Conservation (phyloP, 2,329 filamentous ascomycete species). For the Taxawa tesnikishii region DNA sequence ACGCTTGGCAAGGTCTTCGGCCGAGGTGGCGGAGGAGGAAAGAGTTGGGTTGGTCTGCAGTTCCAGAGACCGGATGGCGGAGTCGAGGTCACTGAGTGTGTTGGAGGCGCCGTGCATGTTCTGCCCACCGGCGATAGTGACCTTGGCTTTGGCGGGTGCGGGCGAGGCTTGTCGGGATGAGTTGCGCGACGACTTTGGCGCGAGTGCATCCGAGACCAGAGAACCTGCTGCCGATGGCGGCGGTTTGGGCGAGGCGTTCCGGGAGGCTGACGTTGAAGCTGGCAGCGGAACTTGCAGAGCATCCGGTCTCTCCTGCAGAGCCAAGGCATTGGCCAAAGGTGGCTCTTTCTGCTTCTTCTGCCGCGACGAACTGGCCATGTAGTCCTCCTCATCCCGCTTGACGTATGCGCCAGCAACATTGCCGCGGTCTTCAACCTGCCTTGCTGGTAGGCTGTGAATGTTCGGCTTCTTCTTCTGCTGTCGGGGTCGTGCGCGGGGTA, state of each 20-base stretch:
- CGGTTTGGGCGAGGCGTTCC: conserved; percentile 32
- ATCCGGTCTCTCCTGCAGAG: conserved; percentile 39
- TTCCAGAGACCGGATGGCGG: conserved; percentile 80
- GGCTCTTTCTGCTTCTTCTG: conserved; percentile 21
- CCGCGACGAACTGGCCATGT: conserved; percentile 44
- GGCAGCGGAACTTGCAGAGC: conserved; percentile 29
- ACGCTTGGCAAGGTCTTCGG: conserved; percentile 43
- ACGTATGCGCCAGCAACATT: conserved; percentile 55
- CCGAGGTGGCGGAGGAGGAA: conserved; percentile 20
- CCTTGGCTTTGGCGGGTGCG: conserved; percentile 44
- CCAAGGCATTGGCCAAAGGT: conserved; percentile 29
- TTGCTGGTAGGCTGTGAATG: conserved; percentile 23
- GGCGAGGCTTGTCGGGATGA: conserved; percentile 38
- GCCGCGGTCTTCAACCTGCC: conserved; percentile 45
- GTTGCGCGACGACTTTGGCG: conserved; percentile 34
- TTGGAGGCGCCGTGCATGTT: conserved; percentile 74
- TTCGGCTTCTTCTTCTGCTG: conserved; percentile 30
- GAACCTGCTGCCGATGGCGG: conserved; percentile 62
- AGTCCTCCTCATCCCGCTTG: conserved; percentile 65
- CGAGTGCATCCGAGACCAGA: conserved; percentile 61
- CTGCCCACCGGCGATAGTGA: conserved; percentile 62
- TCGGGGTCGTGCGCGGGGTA: conserved; percentile 12
- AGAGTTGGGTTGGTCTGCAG: conserved; percentile 79
- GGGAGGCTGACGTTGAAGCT: conserved; percentile 32
- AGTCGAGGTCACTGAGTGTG: conserved; percentile 53